phyloP scores from a whole-genome alignment of 2,329 filamentous ascomycete species.

The Sphaerulina populicola region DNA sequence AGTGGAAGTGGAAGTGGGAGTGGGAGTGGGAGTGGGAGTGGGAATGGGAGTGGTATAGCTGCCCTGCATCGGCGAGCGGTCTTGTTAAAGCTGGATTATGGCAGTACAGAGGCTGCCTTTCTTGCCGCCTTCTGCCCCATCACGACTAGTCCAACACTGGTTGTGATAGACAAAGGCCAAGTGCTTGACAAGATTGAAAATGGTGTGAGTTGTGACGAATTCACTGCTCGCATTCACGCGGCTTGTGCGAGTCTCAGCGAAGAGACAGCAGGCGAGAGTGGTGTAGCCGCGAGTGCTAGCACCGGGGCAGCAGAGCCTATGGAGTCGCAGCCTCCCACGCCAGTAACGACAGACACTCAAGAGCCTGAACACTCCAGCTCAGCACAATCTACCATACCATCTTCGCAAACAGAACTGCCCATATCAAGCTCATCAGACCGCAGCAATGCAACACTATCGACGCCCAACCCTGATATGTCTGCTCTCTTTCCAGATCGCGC shows the following conservation, averaged over 20 bases:
- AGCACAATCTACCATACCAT: neutral
- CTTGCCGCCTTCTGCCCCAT: slow-evolving; percentile 75
- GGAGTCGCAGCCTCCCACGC: neutral
- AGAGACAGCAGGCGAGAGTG: neutral
- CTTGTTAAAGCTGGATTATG: slow-evolving; percentile 59
- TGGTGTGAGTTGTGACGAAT: slow-evolving; percentile 55
- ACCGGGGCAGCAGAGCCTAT: neutral
- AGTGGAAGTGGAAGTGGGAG: neutral
- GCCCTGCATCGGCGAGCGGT: slow-evolving; percentile 45
- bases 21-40: neutral
- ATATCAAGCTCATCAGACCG: neutral
- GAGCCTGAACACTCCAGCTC: neutral
- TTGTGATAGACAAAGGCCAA: slow-evolving; percentile 67
- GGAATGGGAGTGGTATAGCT: neutral
- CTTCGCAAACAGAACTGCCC: neutral
- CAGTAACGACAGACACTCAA: neutral
- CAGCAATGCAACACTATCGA: neutral
- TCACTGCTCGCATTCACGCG: slow-evolving; percentile 48
- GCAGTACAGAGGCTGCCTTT: slow-evolving; percentile 72
- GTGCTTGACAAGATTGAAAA: slow-evolving; percentile 67
- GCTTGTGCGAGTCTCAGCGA: slow-evolving; percentile 24
- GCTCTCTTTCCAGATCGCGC: slow-evolving; percentile 47
- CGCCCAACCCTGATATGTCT: slow-evolving; percentile 9
- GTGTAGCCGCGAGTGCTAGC: neutral
- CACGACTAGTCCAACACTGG: slow-evolving; percentile 65